phyloP scores from a whole-genome alignment of 1,284 basidiomycete species.

The Dichomitus squalens region DNA sequence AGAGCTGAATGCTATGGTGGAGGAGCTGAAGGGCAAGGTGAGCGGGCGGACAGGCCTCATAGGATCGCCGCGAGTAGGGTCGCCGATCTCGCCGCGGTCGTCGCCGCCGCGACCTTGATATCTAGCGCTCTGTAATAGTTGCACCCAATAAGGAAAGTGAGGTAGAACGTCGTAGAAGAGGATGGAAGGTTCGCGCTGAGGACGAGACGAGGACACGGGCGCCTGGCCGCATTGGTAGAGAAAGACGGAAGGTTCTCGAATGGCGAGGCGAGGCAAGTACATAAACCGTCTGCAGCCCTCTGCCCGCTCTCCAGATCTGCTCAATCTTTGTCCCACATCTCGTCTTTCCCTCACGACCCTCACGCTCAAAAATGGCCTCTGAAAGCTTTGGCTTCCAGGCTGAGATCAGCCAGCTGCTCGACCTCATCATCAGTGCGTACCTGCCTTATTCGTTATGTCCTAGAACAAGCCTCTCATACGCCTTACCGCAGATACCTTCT shows the following conservation, averaged over 20 bases:
- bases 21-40: slow-evolving; percentile 58
- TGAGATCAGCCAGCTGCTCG: slow-evolving; percentile 94
- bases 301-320: slow-evolving; percentile 17
- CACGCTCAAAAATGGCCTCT: slow-evolving; percentile 58
- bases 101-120: slow-evolving; percentile 8
- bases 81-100: slow-evolving; percentile 5
- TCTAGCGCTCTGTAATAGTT: neutral
- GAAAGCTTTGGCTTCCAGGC: slow-evolving; percentile 94
- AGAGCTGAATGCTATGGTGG: slow-evolving; percentile 73
- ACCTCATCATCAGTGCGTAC: slow-evolving; percentile 85
- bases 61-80: neutral
- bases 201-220: slow-evolving; percentile 22
- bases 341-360: slow-evolving; percentile 11
- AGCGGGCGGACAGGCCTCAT: slow-evolving; percentile 40
- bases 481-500: slow-evolving; percentile 83
- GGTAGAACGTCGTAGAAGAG: slow-evolving; percentile 26
- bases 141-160: slow-evolving; percentile 17
- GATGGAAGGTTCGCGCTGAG: slow-evolving; percentile 32
- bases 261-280: slow-evolving; percentile 20
- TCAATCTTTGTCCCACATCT: slow-evolving; percentile 16
- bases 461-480: slow-evolving; percentile 13
- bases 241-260: slow-evolving; percentile 36
- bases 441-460: neutral
- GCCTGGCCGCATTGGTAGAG: slow-evolving; percentile 32
- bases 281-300: slow-evolving; percentile 22